Evolutionary conservation across 1,284 basidiomycete species (phyloP).

Genomic region (Hortiboletus rubellus): DNA sequence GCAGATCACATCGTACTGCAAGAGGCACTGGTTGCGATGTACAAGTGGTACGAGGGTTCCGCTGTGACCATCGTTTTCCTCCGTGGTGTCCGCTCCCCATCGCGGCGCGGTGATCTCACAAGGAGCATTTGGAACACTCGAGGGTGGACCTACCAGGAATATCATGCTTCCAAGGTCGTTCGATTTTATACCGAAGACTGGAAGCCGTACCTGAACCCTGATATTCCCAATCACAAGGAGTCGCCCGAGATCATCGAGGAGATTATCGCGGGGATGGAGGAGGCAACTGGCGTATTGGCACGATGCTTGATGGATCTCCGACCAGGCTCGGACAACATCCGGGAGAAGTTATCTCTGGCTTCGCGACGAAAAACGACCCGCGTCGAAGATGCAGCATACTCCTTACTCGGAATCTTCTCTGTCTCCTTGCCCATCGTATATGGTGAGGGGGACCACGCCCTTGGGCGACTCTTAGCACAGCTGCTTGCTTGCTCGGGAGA

Average conservation of each 20-base stretch:
- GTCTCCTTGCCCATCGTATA: not conserved
- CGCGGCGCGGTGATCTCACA: constrained; percentile 1
- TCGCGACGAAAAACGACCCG: constrained; percentile 1
- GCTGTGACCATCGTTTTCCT: constrained; percentile 5
- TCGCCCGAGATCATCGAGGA: not conserved
- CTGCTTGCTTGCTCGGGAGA: not conserved
- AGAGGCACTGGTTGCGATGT: constrained; percentile 12
- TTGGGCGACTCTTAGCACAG: not conserved
- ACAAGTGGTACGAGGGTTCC: constrained; percentile 12
- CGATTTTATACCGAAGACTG: constrained; percentile 5
- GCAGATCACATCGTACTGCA: constrained; percentile 8
- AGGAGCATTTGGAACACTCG: constrained; percentile 5
- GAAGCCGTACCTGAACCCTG: not conserved
- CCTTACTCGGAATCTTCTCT: constrained; percentile 2
- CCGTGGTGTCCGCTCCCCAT: not conserved
- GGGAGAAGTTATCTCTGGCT: constrained; percentile 8
- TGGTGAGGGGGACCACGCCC: not conserved
- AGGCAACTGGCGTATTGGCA: not conserved
- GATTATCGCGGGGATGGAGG: constrained; percentile 9
- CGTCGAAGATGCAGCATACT: constrained; percentile 6
- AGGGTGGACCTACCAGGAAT: constrained; percentile 17
- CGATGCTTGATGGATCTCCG: not conserved
- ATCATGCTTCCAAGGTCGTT: constrained; percentile 6
- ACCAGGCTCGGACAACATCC: constrained; percentile 4
- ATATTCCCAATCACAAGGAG: constrained; percentile 4